Conservation (phyloP, 2,329 filamentous ascomycete genomes). For the Cephalotrichum gorgonifer region DNA sequence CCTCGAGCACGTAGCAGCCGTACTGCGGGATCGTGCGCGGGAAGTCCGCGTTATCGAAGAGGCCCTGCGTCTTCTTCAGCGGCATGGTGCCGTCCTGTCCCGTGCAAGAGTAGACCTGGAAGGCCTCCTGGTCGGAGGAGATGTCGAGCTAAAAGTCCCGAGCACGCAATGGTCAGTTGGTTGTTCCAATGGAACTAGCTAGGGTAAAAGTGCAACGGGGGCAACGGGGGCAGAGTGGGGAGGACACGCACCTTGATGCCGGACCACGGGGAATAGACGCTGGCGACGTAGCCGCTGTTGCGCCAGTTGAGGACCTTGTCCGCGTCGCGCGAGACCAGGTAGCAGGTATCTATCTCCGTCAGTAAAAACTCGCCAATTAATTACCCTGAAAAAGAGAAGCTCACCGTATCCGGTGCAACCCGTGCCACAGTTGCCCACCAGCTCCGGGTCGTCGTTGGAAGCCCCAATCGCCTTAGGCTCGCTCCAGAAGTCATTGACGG, state of each 20-base stretch:
- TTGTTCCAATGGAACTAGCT: no score
- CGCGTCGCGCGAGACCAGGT: constrained; percentile 52
- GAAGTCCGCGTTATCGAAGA: constrained; percentile 40
- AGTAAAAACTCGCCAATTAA: neutral
- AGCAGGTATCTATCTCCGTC: constrained; percentile 48
- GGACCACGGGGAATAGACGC: constrained; percentile 61
- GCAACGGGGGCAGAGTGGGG: no score
- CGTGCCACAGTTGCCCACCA: constrained; percentile 66
- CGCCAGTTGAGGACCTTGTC: constrained; percentile 54
- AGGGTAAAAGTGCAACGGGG: no score
- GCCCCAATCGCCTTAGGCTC: constrained; percentile 68
- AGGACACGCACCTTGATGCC: no score
- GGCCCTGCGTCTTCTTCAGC: constrained; percentile 61
- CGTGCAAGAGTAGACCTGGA: constrained; percentile 82
- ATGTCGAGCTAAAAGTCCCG: no score
- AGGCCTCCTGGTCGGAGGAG: constrained; percentile 72
- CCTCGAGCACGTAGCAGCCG: constrained; percentile 83
- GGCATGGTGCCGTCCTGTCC: constrained; percentile 62
- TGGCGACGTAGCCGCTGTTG: constrained; percentile 47
- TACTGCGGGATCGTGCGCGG: constrained; percentile 60
- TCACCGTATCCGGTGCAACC: constrained; percentile 79
- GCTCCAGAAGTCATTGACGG: constrained; percentile 76
- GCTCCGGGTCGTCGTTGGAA: constrained; percentile 50
- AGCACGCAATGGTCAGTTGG: no score
- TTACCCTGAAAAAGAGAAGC: constrained; percentile 10